Conservation (phyloP, 345 rosid species). For the Lepidium africanum region DNA sequence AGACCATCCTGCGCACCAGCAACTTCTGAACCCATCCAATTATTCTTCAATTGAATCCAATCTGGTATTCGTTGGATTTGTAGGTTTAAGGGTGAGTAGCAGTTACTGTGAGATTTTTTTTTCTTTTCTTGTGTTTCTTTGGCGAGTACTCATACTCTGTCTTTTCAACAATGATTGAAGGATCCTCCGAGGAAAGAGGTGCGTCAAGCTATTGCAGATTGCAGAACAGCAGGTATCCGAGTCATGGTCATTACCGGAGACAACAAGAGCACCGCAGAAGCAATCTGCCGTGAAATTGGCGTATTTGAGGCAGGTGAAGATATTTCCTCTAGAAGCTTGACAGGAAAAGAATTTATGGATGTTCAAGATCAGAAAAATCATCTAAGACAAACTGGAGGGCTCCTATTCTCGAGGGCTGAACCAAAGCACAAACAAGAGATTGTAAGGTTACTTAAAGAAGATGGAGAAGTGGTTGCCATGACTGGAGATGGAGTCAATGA, state of each 20-base stretch:
- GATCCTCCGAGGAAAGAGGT: constrained; percentile 99
- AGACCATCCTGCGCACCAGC: constrained; percentile 82
- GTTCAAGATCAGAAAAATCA: constrained; percentile 42
- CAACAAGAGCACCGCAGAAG: constrained; percentile 92
- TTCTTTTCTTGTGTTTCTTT: constrained; percentile 1
- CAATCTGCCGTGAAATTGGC: constrained; percentile 92
- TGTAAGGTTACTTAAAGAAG: constrained; percentile 91
- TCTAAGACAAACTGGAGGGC: constrained; percentile 71
- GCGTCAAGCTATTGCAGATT: constrained; percentile 87
- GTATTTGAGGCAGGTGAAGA: constrained; percentile 65
- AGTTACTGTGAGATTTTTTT: not conserved
- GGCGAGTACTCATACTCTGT: not conserved
- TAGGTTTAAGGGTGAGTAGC: constrained; percentile 72
- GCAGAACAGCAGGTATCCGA: constrained; percentile 93
- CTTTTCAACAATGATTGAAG: constrained; percentile 30
- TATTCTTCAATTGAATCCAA: constrained; percentile 79
- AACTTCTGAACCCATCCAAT: constrained; percentile 62
- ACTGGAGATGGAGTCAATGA: constrained; percentile 99
- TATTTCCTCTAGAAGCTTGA: constrained; percentile 61
- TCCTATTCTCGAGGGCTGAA: constrained; percentile 92
- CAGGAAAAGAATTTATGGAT: constrained; percentile 67
- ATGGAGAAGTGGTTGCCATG: constrained; percentile 99
- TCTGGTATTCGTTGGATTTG: constrained; percentile 73
- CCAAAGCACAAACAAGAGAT: constrained; percentile 98
- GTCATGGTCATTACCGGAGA: constrained; percentile 98